Evolutionary conservation across 495 filamentous ascomycete species (phyloP), one percentile per base, ranked within the genome.

Genomic region (Trichocladium antarcticum): DNA sequence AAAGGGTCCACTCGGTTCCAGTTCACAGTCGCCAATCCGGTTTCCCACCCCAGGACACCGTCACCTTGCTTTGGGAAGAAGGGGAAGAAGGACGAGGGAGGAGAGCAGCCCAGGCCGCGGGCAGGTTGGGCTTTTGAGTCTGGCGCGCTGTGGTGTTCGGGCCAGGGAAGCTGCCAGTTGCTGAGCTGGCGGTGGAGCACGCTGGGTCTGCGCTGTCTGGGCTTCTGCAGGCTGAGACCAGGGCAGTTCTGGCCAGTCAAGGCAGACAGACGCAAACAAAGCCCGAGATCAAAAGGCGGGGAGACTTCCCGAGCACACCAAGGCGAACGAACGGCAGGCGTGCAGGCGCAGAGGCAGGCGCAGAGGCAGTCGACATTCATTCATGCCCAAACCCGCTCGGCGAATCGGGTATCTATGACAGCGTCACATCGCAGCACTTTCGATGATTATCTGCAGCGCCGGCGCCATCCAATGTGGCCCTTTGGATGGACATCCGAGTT

Each of bases 111-210:
- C n/a, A n/a, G n/a, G 34, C 15, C 15, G 34, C 36, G 49, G 54
- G 27, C 39, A 46, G 45, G 21, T 12, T 40, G 29, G 49, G 27
- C 35, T 51, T 56, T 56, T 31, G 22, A 49, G 15, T 21, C 15
- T 14, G 16, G 22, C 48, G 34, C 39, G 40, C 31, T 6, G n/a
- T 37, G 6, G 2, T 16, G n/a, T 37, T 37, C 15, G n/a, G 9
- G 37, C 45, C 52, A 38, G 28, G 46, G 27, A 54, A 51, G 42
- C 49, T 51, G 50, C 45, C 46, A 37, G 15, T 19, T 9, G 59
- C 45, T 62, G 59, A 42, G 57, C 51, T 62, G 59, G 56, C 59
- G 59, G 59, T 62, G 59, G 59, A 54, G 56, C 38, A 40, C 21
- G 27, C 45, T 37, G 21, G 31, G 15, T 27, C 4, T 27, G 16